A percentile compares a stretch with the other conserved stretches of the same genome.
These are phyloP conservation scores for Solanum tarapatanum DNA, from an alignment of 257 asterid species.

Conservation along the genomic window DNA sequence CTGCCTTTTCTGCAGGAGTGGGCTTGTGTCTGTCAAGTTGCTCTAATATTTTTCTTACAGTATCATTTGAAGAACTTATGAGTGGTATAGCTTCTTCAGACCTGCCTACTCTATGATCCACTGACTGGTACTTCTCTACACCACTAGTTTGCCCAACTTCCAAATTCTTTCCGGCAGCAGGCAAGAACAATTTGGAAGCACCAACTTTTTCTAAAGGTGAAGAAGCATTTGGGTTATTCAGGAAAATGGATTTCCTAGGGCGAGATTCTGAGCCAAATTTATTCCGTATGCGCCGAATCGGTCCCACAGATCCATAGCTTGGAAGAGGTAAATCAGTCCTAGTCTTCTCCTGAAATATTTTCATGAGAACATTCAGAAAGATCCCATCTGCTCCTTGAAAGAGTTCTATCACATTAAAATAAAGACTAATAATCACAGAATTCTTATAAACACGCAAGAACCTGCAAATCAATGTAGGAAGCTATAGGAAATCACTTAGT, in stretches of 20 bases:
- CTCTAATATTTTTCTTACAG: slow-evolving; percentile 46
- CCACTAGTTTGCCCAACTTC: slow-evolving; percentile 45
- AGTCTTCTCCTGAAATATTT: slow-evolving; percentile 41
- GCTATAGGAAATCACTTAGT: background rate
- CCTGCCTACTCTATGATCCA: slow-evolving; percentile 10
- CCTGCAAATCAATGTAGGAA: background rate
- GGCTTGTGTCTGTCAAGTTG: slow-evolving; percentile 67
- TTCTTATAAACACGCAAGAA: background rate
- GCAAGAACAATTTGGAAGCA: slow-evolving; percentile 31
- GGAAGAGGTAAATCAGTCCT: slow-evolving; percentile 31
- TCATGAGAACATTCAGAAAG: background rate
- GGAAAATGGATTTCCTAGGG: slow-evolving; percentile 54
- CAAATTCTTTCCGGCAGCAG: slow-evolving; percentile 22
- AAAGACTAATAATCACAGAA: background rate
- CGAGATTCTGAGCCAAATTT: slow-evolving; percentile 64
- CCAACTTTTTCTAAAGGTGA: slow-evolving; percentile 17
- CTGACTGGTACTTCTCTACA: slow-evolving; percentile 28
- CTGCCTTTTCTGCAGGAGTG: slow-evolving; percentile 66
- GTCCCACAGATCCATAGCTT: slow-evolving; percentile 70
- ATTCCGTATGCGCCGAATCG: slow-evolving; percentile 54
- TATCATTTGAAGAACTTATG: slow-evolving; percentile 27
- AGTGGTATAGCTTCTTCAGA: slow-evolving; percentile 11
- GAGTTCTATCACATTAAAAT: background rate
- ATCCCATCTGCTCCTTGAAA: background rate
- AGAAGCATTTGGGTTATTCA: slow-evolving; percentile 30